Evolutionary conservation across 352 stramenopile species (phyloP).

Genomic region (Phytopythium aichiense): DNA sequence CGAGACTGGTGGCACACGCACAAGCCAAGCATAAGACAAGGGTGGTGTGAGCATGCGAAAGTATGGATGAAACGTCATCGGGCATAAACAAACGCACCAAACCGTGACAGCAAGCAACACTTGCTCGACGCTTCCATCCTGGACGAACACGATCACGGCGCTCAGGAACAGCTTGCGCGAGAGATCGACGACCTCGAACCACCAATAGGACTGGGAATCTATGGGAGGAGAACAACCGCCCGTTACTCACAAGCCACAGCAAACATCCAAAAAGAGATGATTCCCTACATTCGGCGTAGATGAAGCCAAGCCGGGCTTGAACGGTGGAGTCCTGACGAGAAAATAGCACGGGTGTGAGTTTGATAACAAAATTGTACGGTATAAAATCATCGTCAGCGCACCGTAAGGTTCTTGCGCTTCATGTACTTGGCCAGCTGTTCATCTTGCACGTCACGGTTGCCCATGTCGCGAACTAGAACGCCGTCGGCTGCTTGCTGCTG

Average conservation of each 20-base stretch:
- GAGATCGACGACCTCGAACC: conserved; percentile 80
- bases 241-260: background rate
- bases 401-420: conserved; percentile 66
- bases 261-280: background rate
- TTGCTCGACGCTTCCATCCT: conserved; percentile 67
- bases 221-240: background rate
- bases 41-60: background rate
- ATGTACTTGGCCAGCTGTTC: conserved; percentile 72
- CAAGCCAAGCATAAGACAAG: conserved; percentile 1
- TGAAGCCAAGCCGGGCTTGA: conserved; percentile 62
- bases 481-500: conserved; percentile 40
- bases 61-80: background rate
- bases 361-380: background rate
- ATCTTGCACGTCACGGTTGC: conserved; percentile 51
- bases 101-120: conserved; percentile 60
- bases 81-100: conserved; percentile 25
- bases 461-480: conserved; percentile 49
- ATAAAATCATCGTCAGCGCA: conserved; percentile 8
- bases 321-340: conserved; percentile 53
- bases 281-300: conserved; percentile 66
- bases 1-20: conserved; percentile 20
- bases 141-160: conserved; percentile 68
- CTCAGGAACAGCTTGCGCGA: conserved; percentile 75
- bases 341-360: background rate
- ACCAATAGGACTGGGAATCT: conserved; percentile 71